Conservation (phyloP, 345 rosid genomes). For the Aurinia saxatilis region DNA sequence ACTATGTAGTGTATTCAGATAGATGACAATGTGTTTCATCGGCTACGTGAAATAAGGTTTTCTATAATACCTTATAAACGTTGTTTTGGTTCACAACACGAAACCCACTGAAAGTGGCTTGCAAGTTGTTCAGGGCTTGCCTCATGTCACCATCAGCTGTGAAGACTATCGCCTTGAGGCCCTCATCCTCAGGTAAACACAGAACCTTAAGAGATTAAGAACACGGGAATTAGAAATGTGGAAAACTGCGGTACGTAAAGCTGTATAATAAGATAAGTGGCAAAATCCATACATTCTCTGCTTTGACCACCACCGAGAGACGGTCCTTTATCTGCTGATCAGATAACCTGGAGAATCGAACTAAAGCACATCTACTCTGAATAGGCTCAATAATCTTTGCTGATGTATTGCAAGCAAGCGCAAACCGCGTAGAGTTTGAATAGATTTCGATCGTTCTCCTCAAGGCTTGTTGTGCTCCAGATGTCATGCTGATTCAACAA, state of each 20-base stretch:
- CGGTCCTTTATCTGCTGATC: conserved; percentile 90
- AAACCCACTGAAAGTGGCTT: conserved; percentile 92
- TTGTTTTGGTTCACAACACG: conserved; percentile 89
- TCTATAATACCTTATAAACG: conserved; percentile 72
- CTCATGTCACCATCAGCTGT: conserved; percentile 99
- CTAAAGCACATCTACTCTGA: conserved; percentile 97
- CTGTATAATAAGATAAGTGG: neutral
- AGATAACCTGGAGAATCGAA: conserved; percentile 88
- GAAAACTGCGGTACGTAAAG: neutral
- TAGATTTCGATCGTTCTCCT: conserved; percentile 96
- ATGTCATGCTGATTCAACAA: conserved; percentile 63
- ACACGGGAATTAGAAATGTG: neutral
- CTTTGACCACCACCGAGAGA: conserved; percentile 77
- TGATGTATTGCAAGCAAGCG: conserved; percentile 90
- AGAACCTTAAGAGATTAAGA: conserved; percentile 58
- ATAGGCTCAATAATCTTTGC: conserved; percentile 93
- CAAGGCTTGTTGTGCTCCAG: conserved; percentile 97
- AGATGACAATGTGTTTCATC: neutral
- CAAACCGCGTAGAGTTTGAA: conserved; percentile 91
- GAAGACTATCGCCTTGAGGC: conserved; percentile 93
- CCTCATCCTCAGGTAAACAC: conserved; percentile 87
- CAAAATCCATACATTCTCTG: conserved; percentile 60
- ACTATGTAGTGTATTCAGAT: too few species aligned
- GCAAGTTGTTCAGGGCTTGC: conserved; percentile 94
- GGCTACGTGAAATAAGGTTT: neutral